phyloP scores from a whole-genome alignment of 768 basidiomycete species.

The Suillus variegatus region DNA sequence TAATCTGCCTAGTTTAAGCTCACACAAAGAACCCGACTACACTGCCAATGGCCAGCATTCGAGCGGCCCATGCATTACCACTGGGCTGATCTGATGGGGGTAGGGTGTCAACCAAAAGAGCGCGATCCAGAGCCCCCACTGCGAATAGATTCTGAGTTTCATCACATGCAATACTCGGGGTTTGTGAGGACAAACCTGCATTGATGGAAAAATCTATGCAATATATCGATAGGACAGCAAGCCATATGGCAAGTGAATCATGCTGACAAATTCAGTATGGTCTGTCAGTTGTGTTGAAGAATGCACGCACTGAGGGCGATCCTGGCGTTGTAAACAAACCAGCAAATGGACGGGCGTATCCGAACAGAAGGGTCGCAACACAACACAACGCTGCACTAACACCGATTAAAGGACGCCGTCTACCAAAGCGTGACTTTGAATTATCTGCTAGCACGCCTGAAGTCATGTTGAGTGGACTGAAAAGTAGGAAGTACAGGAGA shows the following conservation, averaged over 20 bases:
- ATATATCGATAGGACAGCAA: slow-evolving; percentile 75
- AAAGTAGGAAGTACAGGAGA: slow-evolving; percentile 4
- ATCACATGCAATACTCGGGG: background rate
- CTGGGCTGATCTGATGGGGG: slow-evolving; percentile 73
- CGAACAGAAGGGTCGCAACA: slow-evolving; percentile 76
- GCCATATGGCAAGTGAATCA: slow-evolving; percentile 64
- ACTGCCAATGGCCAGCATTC: slow-evolving; percentile 88
- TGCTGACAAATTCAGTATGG: slow-evolving; percentile 42
- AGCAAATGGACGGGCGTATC: slow-evolving; percentile 76
- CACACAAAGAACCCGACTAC: slow-evolving; percentile 89
- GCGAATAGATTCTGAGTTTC: slow-evolving; percentile 7
- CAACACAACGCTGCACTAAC: slow-evolving; percentile 66
- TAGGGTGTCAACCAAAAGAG: slow-evolving; percentile 84
- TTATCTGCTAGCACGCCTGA: slow-evolving; percentile 75
- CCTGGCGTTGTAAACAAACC: slow-evolving; percentile 39
- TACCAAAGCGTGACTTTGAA: slow-evolving; percentile 79
- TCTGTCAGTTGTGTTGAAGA: background rate
- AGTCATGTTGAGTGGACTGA: background rate
- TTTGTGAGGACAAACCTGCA: slow-evolving; percentile 37
- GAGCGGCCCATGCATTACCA: slow-evolving; percentile 94
- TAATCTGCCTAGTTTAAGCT: slow-evolving; percentile 29
- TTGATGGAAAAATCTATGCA: slow-evolving; percentile 68
- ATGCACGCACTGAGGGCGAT: slow-evolving; percentile 34
- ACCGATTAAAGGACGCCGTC: slow-evolving; percentile 86
- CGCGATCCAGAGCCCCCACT: slow-evolving; percentile 91